Base-by-base conservation (phyloP, 352 stramenopile species). In the Phytopythium aichiense region DNA sequence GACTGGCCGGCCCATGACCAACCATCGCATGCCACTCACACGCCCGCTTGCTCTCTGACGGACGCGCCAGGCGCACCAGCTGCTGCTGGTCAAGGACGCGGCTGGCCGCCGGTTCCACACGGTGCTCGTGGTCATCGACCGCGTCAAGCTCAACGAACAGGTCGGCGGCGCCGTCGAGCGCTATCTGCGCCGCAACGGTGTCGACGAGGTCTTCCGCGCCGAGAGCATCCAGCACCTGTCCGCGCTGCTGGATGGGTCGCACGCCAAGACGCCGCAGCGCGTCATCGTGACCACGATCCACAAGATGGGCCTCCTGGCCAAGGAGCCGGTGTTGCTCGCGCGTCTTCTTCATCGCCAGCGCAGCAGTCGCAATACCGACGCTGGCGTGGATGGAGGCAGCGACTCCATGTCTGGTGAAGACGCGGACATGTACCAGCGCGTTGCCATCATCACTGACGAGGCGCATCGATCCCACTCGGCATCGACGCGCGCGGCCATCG, bases 361-460 rank as follows among this genome's bases (percentile, higher is more conserved):
- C 56, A 61, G 51, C 25, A 49, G 31, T 48, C 49, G 40, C 23
- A 31, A 22, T 25, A n/a, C 33, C 30, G 40, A 11, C n/a, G 30
- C 6, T 46, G 22, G 20, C 49, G 43, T 31, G 5, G 46, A 38
- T 3, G 62, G 55, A 11, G 52, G 43, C 11, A 45, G 31, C 16
- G 35, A 13, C 7, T 33, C 35, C 6, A 6, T 11, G 1, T 20
- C 15, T 6, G 48, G 0, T 2, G 28, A 54, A 35, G 63, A 25
- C 38, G 43, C 18, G 7, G 43, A 67, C 28, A 30, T 63, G 11
- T 91, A 81, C 37, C 84, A 80, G 23, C 78, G 84, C 20, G 73
- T 92, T 20, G 86, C 80, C 0, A 92, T 94, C 63, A 87, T 94
- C 56, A 89, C 84, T 15, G 86, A 94, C 61, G 86, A 94, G 71